Percentiles rank a stretch among this genome's conserved stretches.
Conservation (phyloP, 139 green algal genomes). For the Coelastrella sp. region DNA sequence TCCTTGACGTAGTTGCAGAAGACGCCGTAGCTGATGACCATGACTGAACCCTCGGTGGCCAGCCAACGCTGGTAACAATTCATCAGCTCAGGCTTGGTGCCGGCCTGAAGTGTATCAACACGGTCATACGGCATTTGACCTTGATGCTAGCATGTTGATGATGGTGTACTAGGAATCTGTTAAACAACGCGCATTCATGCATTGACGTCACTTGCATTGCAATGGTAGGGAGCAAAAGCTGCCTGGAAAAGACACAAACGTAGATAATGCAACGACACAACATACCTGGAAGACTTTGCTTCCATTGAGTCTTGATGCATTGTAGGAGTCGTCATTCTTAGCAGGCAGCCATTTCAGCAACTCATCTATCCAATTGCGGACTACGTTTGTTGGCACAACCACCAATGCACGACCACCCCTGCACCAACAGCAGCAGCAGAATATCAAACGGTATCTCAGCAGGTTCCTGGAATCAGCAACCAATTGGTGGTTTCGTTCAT, state of each 20-base stretch:
- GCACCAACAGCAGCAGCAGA: not conserved
- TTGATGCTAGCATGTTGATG: too few relatives aligned
- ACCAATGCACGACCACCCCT: constrained; percentile 61
- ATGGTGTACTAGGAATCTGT: too few relatives aligned
- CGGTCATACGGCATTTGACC: too few relatives aligned
- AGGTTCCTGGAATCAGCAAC: too few relatives aligned
- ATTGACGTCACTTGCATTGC: too few relatives aligned
- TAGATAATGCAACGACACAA: not conserved
- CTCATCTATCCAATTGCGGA: constrained; percentile 66
- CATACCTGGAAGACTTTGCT: not conserved
- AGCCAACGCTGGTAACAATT: not conserved
- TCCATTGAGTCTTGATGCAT: not conserved
- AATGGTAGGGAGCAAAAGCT: too few relatives aligned
- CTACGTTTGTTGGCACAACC: constrained; percentile 70
- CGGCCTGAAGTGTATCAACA: too few relatives aligned
- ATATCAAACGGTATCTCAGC: too few relatives aligned
- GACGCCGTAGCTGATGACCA: constrained; percentile 19
- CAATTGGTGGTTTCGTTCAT: too few relatives aligned
- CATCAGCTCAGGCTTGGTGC: not conserved
- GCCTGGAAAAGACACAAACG: too few relatives aligned
- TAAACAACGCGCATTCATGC: too few relatives aligned
- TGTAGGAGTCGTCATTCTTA: not conserved
- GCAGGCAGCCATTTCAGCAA: constrained; percentile 55
- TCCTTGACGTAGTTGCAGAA: constrained; percentile 10
- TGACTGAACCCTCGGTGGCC: not conserved